Conservation (phyloP, 2,329 filamentous ascomycete species). For the Aureobasidium mangrovei region DNA sequence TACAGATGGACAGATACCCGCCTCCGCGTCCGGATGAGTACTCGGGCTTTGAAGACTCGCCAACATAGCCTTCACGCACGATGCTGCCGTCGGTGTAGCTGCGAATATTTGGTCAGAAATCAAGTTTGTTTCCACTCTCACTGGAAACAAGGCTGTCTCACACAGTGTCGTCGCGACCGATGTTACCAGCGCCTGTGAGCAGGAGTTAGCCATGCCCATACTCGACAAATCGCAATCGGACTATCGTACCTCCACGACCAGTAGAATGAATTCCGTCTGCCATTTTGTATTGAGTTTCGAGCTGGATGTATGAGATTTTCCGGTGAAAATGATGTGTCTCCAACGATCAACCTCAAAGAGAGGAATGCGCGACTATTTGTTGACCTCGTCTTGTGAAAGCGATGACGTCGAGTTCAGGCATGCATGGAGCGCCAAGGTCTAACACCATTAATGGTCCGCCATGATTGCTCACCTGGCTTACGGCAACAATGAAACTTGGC, state of each 20-base stretch:
- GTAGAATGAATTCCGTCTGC: slow-evolving; percentile 36
- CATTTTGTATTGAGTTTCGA: slow-evolving; percentile 12
- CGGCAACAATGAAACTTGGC: background rate
- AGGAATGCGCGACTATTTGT: slow-evolving; percentile 13
- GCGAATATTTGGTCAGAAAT: background rate
- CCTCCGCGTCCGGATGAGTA: slow-evolving; percentile 32
- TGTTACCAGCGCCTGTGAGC: slow-evolving; percentile 48
- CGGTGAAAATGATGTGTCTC: no score
- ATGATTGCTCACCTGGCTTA: background rate
- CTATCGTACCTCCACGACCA: slow-evolving; percentile 46
- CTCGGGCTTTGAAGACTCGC: slow-evolving; percentile 29
- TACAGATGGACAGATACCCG: background rate
- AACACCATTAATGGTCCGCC: background rate
- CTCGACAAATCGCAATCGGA: background rate
- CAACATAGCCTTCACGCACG: slow-evolving; percentile 36
- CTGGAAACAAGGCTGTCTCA: slow-evolving; percentile 20
- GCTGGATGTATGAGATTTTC: no score
- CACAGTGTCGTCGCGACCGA: slow-evolving; percentile 41
- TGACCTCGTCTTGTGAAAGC: slow-evolving; percentile 8
- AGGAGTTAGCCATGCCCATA: background rate
- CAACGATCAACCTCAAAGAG: background rate
- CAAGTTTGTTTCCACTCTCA: background rate
- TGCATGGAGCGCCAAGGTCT: background rate
- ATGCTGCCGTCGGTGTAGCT: slow-evolving; percentile 39
- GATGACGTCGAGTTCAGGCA: slow-evolving; percentile 1